Percentiles rank a stretch among this genome's conserved stretches.
These are phyloP conservation scores for Pseudofabraea citricarpa DNA, from an alignment of 2,329 filamentous ascomycete species.

Conservation along the genomic window DNA sequence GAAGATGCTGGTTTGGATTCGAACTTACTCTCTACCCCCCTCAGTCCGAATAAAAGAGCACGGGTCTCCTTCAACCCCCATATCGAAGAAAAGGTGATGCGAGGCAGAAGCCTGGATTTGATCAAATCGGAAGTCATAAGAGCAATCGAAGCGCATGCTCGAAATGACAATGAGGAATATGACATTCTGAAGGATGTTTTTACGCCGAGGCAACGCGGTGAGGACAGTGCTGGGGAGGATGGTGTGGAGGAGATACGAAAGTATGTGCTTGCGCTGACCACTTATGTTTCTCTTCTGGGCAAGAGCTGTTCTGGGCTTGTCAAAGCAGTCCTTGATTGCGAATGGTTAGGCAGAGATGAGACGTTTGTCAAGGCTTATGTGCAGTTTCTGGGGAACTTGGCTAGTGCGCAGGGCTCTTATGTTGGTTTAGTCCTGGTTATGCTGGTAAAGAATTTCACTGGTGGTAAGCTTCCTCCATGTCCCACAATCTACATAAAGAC, in stretches of 20 bases:
- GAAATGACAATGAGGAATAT: conserved; percentile 55
- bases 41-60: conserved; percentile 23
- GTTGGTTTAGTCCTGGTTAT: conserved; percentile 70
- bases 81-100: conserved; percentile 7
- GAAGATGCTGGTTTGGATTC: conserved; percentile 22
- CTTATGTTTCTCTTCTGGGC: conserved; percentile 54
- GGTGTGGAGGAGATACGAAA: conserved; percentile 28
- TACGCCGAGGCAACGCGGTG: conserved; percentile 7
- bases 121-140: conserved; percentile 41
- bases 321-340: conserved; percentile 52
- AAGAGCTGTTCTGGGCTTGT: conserved; percentile 56
- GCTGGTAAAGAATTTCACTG: conserved; percentile 74
- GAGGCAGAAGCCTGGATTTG: not conserved
- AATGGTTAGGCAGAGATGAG: conserved; percentile 61
- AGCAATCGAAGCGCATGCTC: conserved; percentile 51
- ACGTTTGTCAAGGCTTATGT: conserved; percentile 63
- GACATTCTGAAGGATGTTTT: conserved; percentile 58
- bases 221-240: conserved; percentile 15
- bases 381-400: conserved; percentile 64
- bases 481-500: conserved; percentile 31
- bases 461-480: conserved; percentile 30
- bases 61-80: conserved; percentile 27
- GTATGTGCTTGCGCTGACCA: conserved; percentile 59
- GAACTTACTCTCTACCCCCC: conserved; percentile 16
- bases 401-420: conserved; percentile 79